Percentiles rank a stretch among this genome's conserved stretches.
Conservation (phyloP, 305 asterid genomes). For the Rubia tinctorum region DNA sequence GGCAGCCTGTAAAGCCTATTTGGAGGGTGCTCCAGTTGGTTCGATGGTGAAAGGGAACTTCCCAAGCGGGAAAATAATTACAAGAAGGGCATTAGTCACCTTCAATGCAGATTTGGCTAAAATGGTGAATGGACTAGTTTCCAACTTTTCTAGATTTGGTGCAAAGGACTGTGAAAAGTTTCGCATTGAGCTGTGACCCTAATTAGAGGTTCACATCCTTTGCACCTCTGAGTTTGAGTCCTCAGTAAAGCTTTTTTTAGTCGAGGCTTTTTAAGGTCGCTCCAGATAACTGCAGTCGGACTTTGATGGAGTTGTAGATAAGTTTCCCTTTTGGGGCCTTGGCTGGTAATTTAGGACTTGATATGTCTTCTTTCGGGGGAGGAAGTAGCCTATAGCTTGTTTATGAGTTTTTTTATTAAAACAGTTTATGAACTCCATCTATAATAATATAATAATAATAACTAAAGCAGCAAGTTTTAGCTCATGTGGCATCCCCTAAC, state of each 20-base stretch:
- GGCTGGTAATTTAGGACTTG: not conserved
- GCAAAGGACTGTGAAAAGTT: constrained; percentile 45
- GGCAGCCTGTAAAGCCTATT: constrained; percentile 46
- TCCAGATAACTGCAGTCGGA: not conserved
- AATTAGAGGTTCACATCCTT: not conserved
- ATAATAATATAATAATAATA: too few relatives aligned
- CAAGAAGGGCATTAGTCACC: constrained; percentile 11
- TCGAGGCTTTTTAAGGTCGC: not conserved
- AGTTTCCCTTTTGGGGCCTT: not conserved
- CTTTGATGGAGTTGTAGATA: not conserved
- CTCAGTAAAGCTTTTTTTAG: not conserved
- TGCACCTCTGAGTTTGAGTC: not conserved
- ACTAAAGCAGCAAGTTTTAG: too few relatives aligned
- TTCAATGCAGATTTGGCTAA: constrained; percentile 29
- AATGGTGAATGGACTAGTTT: constrained; percentile 45
- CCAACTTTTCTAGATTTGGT: constrained; percentile 44
- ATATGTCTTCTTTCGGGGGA: not conserved
- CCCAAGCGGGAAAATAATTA: constrained; percentile 19
- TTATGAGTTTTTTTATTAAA: not conserved
- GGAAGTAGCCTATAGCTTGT: not conserved
- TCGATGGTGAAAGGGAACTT: constrained; percentile 36
- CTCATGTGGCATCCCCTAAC: too few relatives aligned
- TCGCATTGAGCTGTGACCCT: constrained; percentile 6
- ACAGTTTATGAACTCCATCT: too few relatives aligned
- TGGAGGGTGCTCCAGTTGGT: constrained; percentile 48